Base-by-base conservation (phyloP, 176 grass and related monocot species). In the Saccharum spontaneum region DNA sequence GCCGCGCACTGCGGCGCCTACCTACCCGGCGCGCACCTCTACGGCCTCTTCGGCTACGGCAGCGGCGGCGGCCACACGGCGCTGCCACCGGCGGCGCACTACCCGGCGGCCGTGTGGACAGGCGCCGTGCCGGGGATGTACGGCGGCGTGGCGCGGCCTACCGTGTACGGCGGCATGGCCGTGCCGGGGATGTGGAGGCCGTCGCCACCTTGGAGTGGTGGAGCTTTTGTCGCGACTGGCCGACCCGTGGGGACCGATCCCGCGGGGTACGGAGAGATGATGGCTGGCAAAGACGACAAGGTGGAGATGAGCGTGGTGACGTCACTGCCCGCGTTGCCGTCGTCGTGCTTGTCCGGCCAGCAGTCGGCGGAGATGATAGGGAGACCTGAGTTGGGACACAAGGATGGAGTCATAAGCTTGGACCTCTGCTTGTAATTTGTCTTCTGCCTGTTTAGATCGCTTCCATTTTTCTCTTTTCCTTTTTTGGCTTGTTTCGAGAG, bases 351-450 rank as follows among this genome's bases (percentile, higher is more conserved):
- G 36, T 86, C 94, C 66, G 73, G 71, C 3, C 49, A 73, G 55
- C 41, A 67, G 55, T 75, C 89, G 38, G 59, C 75, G 30, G 90
- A 92, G 50, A 81, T 81, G 82, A 86, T 89, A 50, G 94, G 85
- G 52, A 76, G 75, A 61, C 63, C 86, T 82, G 91, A 89, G 74
- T 55, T 86, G 16, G 89, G 64, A 5, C 69, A 75, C 61, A 83
- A 93, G 76, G 85, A 94, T 62, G 89, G 82, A 4, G 49, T 74
- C 24, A 64, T 97, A 36, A 94, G 94, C 87, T 85, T 97, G 87
- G 94, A 97, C 73, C 90, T 97, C 33, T 86, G 88, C 70, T 88
- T 97, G 85, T 97, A 90, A 83, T 82, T 77, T 45, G 76, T 5
- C 0, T n/a, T 37, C 12, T 13, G 24, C 43, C 31, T 83, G 48